A percentile compares a stretch with the other conserved stretches of the same genome.
Evolutionary conservation across 805 yeast species (phyloP).

Genomic region (Phaffomyces antillensis): DNA sequence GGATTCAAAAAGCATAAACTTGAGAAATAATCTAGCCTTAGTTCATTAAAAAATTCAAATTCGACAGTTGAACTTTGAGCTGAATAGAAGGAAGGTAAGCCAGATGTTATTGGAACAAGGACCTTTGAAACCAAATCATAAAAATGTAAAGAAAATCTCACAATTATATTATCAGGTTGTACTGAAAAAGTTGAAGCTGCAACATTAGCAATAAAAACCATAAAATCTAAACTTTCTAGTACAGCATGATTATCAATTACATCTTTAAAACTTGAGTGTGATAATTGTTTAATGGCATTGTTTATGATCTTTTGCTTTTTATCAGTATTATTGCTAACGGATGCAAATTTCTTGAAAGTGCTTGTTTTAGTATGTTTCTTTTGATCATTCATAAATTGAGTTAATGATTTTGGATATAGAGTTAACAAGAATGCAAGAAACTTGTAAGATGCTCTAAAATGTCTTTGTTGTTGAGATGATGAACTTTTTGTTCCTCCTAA

Average conservation of each 20-base stretch:
- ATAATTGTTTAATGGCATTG: constrained; percentile 14
- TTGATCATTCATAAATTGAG: constrained; percentile 14
- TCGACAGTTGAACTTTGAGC: constrained; percentile 12
- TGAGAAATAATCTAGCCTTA: constrained; percentile 25
- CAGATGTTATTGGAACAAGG: constrained; percentile 17
- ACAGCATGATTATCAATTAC: constrained; percentile 17
- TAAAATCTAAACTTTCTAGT: constrained; percentile 24
- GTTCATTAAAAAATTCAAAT: constrained; percentile 19
- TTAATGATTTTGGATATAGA: constrained; percentile 26
- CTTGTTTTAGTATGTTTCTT: constrained; percentile 6
- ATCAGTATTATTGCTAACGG: constrained; percentile 9
- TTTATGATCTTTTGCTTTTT: constrained; percentile 18
- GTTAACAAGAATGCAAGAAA: constrained; percentile 29
- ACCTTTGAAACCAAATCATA: constrained; percentile 16
- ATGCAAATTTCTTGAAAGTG: constrained; percentile 19
- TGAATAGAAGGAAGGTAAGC: constrained; percentile 12
- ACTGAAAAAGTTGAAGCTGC: constrained; percentile 25
- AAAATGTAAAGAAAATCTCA: constrained; percentile 21
- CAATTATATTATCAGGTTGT: constrained; percentile 23
- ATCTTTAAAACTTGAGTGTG: constrained; percentile 13
- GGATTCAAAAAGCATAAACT: constrained; percentile 19
- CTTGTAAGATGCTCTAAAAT: constrained; percentile 24
- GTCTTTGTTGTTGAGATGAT: constrained; percentile 11
- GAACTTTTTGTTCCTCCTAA: constrained; percentile 5
- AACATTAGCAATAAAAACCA: constrained; percentile 26